phyloP scores from a whole-genome alignment of 257 asterid species.

The Nicotiana obtusifolia region DNA sequence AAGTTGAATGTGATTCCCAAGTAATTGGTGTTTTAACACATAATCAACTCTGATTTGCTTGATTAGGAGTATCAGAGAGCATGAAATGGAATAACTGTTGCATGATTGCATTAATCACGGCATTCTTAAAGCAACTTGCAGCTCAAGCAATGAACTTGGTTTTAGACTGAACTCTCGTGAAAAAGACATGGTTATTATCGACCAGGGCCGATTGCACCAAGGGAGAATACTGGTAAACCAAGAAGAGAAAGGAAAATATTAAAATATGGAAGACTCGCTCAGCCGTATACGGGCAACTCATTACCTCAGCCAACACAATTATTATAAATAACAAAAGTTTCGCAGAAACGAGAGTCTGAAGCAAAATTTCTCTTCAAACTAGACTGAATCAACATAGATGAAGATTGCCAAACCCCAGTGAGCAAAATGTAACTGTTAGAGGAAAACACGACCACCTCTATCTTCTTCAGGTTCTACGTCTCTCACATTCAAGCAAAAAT shows the following conservation, averaged over 20 bases:
- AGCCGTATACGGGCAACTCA: no score
- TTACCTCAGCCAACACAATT: neutral
- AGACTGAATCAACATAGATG: neutral
- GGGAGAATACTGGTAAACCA: neutral
- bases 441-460: neutral
- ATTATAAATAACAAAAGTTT: neutral
- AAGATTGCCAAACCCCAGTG: neutral
- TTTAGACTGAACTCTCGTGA: no score
- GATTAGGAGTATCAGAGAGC: no score
- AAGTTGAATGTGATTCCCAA: neutral
- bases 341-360: neutral
- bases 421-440: neutral
- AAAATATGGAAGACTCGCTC: neutral
- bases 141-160: no score
- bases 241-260: neutral
- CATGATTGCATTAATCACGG: no score
- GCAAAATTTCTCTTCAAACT: neutral
- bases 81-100: no score
- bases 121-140: no score
- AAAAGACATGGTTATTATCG: no score
- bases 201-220: no score
- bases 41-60: no score
- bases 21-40: neutral
- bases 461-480: neutral
- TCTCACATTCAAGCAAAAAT: constrained; percentile 1